Conservation (phyloP, 805 yeast species). For the Metschnikowia sp. region DNA sequence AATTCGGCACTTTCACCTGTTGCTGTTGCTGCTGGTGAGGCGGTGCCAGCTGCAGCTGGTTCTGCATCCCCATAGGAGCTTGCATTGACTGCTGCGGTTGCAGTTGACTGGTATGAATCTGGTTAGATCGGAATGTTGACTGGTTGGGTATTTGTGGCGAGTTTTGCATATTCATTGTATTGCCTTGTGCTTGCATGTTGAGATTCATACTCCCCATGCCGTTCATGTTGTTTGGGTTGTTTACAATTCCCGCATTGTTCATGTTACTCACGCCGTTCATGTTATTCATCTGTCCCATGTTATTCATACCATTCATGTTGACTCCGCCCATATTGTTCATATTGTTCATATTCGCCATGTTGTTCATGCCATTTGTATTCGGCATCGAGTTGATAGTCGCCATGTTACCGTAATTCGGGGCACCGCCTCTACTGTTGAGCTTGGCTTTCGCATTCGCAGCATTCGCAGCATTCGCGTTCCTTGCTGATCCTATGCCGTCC, state of each 20-base stretch:
- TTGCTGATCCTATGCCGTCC: neutral
- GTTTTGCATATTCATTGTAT: slow-evolving; percentile 5
- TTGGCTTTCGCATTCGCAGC: slow-evolving; percentile 1
- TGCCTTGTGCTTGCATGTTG: slow-evolving; percentile 4
- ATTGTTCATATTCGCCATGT: slow-evolving; percentile 4
- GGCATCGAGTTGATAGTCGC: slow-evolving; percentile 7
- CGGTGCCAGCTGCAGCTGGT: slow-evolving; percentile 13
- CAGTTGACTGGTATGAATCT: slow-evolving; percentile 4
- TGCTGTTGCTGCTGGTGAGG: slow-evolving; percentile 14
- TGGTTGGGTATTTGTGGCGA: slow-evolving; percentile 9
- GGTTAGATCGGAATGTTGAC: slow-evolving; percentile 1
- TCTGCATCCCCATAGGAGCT: slow-evolving; percentile 5
- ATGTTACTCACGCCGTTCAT: slow-evolving; percentile 11
- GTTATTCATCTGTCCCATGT: slow-evolving; percentile 4
- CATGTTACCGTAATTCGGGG: slow-evolving; percentile 2
- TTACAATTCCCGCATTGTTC: slow-evolving; percentile 7
- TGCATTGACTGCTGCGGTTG: slow-evolving; percentile 7
- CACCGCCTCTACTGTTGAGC: slow-evolving; percentile 3
- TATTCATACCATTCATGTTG: slow-evolving; percentile 12
- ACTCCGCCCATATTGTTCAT: slow-evolving; percentile 10
- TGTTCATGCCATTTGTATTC: slow-evolving; percentile 2
- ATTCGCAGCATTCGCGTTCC: neutral
- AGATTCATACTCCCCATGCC: slow-evolving; percentile 14
- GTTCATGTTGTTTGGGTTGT: slow-evolving; percentile 11
- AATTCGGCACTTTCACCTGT: slow-evolving; percentile 11